These are phyloP conservation scores for Paramyrothecium roridum DNA, from an alignment of 2,329 filamentous ascomycete genomes.

Conservation along the genomic window DNA sequence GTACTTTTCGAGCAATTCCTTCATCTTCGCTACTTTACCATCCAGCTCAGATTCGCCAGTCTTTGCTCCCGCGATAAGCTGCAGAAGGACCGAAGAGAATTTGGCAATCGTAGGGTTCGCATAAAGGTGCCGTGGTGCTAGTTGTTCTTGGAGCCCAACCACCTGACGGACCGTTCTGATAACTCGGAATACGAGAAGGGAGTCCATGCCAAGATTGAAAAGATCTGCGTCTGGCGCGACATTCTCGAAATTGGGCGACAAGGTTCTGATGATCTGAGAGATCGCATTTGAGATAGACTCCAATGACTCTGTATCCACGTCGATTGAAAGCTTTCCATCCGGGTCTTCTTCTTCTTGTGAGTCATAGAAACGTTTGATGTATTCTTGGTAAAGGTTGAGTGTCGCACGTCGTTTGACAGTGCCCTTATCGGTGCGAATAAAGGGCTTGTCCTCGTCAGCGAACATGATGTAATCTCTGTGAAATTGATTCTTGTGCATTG, in stretches of 20 bases:
- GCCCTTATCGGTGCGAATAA: slow-evolving; percentile 42
- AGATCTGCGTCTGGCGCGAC: slow-evolving; percentile 18
- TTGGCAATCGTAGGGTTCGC: slow-evolving; percentile 23
- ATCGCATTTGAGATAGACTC: slow-evolving; percentile 15
- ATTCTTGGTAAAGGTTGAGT: slow-evolving; percentile 33
- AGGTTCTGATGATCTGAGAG: slow-evolving; percentile 12
- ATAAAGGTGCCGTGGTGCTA: slow-evolving; percentile 30
- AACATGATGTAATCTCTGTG: slow-evolving; percentile 37
- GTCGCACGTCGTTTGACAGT: slow-evolving; percentile 39
- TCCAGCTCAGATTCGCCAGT: not conserved
- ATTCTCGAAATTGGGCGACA: slow-evolving; percentile 11
- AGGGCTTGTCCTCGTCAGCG: slow-evolving; percentile 36
- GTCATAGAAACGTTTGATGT: slow-evolving; percentile 44
- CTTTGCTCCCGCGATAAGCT: slow-evolving; percentile 4
- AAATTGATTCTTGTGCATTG: slow-evolving; percentile 37
- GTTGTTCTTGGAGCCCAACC: slow-evolving; percentile 20
- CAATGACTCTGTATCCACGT: slow-evolving; percentile 15
- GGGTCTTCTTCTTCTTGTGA: slow-evolving; percentile 10
- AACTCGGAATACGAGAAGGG: slow-evolving; percentile 21
- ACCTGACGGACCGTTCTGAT: slow-evolving; percentile 26
- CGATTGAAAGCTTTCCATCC: slow-evolving; percentile 3
- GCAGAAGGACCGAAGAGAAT: slow-evolving; percentile 18
- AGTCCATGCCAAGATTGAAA: slow-evolving; percentile 26
- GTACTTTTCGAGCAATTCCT: slow-evolving; percentile 12
- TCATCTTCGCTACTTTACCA: slow-evolving; percentile 15